Base-by-base conservation (phyloP, 2,329 filamentous ascomycete genomes). In the Sporothrix humicola region DNA sequence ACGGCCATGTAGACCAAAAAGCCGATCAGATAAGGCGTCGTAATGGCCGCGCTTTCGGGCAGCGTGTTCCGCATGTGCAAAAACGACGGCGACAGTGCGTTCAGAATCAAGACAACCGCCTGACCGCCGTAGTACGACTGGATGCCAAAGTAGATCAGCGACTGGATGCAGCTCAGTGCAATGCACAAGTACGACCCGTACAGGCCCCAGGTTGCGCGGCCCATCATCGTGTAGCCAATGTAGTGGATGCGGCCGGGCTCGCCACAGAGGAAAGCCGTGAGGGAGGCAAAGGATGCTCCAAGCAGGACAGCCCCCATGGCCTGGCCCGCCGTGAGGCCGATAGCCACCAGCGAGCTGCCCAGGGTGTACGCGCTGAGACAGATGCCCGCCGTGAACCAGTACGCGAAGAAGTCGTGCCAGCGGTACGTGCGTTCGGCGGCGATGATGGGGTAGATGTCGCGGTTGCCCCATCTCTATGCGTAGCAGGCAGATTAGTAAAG, bases 181-280 rank as follows among this genome's bases (percentile, higher is more conserved):
- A 69, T 69, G 48, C 66, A 69, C 46, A 69, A 26, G 66, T 69
- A 69, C 17, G 66, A 69, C 1, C 66, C 66, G 26, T 69, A 69
- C 3, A 69, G 66, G 26, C 66, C 66, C 46, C 46, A 69, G 1
- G 66, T 69, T 8, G 66, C 66, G 15, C 66, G 66, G 48, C 66
- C 66, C 66, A 69, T 69, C 66, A 69, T 69, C 12, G 66, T 69
- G 48, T 69, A 69, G 10, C 66, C 66, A 54, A 69, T 69, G 66
- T 69, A 69, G 66, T 69, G 66, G 46, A 69, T 69, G 3, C 66
- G 66, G 26, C 66, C 66, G 26, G 66, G 48, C 15, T 69, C 66
- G 17, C 66, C 66, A 26, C 66, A 69, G 12, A 69, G 26, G 15
- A 69, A 69, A 15, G 66, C 66, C 4, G 46, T 69, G 9, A 69